Evolutionary conservation across 306 rosid species (phyloP), one percentile per base, ranked within the genome.

Genomic region (Canavalia gladiata): DNA sequence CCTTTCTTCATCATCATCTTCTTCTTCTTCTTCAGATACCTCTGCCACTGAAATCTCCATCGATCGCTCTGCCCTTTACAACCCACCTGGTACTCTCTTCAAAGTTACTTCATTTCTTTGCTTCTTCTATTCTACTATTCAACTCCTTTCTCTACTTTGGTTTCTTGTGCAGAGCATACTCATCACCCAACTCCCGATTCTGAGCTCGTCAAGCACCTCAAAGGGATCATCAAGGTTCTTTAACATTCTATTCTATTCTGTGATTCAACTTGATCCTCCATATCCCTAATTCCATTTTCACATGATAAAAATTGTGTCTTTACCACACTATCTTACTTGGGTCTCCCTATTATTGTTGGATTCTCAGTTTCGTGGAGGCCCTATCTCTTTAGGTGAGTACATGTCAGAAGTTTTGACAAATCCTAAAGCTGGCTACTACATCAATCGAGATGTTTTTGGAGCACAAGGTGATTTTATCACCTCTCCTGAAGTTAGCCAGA

Each of bases 401-500:
- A 95, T 95, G 98, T 92, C 93, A 81, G 94, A 95, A 78, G 99
- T 95, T 85, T 87, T 95, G 88, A 95, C 99, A 2, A 95, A 95
- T 74, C 99, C 99, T 35, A 91, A 90, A 82, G 93, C 96, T 77
- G 97, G 98, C 2, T 95, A 93, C 72, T 95, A 95, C 71, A 95
- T 95, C 75, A 90, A 93, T 74, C 88, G 98, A 33, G 99, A 95
- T 85, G 99, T 95, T 54, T 95, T 95, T 84, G 98, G 99, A 74
- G 89, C 93, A 2, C 86, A 89, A 76, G 99, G 98, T 66, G 99
- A 95, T 88, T 95, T 95, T 63, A 89, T 95, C 65, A 95, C 97
- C 47, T 95, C 99, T 49, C 99, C 99, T 77, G 98, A 95, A 92
- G 99, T 93, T 2, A 91, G 94, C 91, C 99, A 95, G 82, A 95